Conservation (phyloP, 768 basidiomycete species). For the Pholiota conissans region DNA sequence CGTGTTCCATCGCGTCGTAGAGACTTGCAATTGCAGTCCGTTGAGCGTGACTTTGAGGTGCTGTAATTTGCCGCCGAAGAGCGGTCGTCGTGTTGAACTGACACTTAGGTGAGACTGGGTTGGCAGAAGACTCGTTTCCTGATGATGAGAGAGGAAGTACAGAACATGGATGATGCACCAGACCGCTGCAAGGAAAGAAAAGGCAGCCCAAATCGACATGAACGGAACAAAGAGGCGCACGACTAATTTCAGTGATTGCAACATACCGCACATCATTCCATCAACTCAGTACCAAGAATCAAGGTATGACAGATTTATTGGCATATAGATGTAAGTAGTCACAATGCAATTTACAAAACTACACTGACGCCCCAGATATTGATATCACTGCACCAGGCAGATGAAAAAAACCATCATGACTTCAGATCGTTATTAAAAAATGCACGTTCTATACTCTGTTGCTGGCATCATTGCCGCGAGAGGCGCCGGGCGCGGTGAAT, state of each 20-base stretch:
- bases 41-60: not conserved
- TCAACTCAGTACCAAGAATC: too few relatives aligned
- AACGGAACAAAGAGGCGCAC: not conserved
- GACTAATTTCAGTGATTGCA: too few relatives aligned
- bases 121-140: not conserved
- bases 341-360: constrained; percentile 10
- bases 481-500: constrained; percentile 1
- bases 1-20: not conserved
- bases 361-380: constrained; percentile 3
- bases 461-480: constrained; percentile 3
- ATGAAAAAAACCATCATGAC: constrained; percentile 10
- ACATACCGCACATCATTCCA: too few relatives aligned
- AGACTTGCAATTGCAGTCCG: not conserved
- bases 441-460: not conserved
- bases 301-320: not conserved
- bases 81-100: not conserved
- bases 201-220: not conserved
- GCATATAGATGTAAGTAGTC: not conserved
- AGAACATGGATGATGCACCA: not conserved
- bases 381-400: constrained; percentile 9
- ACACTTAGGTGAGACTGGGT: not conserved
- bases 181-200: not conserved
- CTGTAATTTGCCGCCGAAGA: not conserved
- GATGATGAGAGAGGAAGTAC: not conserved
- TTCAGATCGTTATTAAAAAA: constrained; percentile 1